Base-by-base conservation (phyloP, 2,329 filamentous ascomycete genomes). In the Alternaria alternata region DNA sequence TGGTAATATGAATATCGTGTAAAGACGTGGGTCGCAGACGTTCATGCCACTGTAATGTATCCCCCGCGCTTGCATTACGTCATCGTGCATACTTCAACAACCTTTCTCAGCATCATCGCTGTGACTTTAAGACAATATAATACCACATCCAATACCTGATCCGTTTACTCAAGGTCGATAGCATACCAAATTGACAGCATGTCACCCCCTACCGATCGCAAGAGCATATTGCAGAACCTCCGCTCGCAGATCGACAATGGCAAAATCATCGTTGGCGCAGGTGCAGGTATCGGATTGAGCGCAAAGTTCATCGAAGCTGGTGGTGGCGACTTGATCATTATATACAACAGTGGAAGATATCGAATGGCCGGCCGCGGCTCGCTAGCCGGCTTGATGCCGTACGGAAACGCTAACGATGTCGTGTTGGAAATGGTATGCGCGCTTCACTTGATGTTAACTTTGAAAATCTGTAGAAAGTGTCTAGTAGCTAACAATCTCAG, bases 331-430 rank as follows among this genome's bases (percentile, higher is more conserved):
- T 79, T 92, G 42, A 90, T 92, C 70, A 87, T 91, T 63, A 85
- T 91, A 67, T 91, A 91, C 81, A 91, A 91, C 75, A 89, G 86
- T 38, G 89, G 89, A 0, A 85, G 89, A 4, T 92, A 89, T 73
- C 86, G 89, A 9, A 92, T 92, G 90, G 89, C 89, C 0, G 89
- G 90, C 0, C 81, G 87, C 42, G 89, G 89, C 0, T 91, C 88
- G 0, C 77, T 91, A 11, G 89, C 89, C 0, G 89, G 89, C 0
- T 76, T 91, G 51, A 90, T 91, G 88, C 88, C 89, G 0, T 91
- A 90, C 71, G 87, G 87, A 4, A 89, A 91, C 70, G 89, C 89
- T 5, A 91, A 91, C 68, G 85, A 88, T 62, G 85, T 91, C 2
- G 88, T 91, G 0, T 78, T 91, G 1, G 88, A 90, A 34, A 91